Conservation (phyloP, 805 yeast genomes). For the Pichia nakasei region DNA sequence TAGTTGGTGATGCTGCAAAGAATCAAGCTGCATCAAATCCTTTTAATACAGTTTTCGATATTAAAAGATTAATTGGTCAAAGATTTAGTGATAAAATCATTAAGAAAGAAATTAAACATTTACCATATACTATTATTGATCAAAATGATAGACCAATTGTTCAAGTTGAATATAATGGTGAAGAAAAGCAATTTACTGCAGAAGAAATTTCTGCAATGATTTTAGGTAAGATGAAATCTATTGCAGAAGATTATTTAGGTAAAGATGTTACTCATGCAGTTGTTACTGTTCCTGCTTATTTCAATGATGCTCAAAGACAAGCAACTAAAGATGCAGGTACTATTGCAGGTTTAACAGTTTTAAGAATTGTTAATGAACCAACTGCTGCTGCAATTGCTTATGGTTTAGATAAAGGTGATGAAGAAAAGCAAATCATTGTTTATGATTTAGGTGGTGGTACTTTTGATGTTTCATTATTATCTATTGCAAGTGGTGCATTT, state of each 20-base stretch:
- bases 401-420: slow-evolving; percentile 77
- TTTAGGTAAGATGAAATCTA: slow-evolving; percentile 81
- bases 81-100: slow-evolving; percentile 75
- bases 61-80: slow-evolving; percentile 89
- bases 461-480: slow-evolving; percentile 80
- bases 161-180: slow-evolving; percentile 83
- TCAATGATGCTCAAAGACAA: slow-evolving; percentile 90
- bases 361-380: slow-evolving; percentile 88
- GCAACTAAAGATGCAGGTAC: slow-evolving; percentile 92
- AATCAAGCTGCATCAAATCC: slow-evolving; percentile 98
- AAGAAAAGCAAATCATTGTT: slow-evolving; percentile 83
- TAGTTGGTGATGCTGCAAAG: slow-evolving; percentile 97
- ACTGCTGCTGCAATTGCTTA: slow-evolving; percentile 98
- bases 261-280: slow-evolving; percentile 80
- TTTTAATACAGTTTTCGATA: slow-evolving; percentile 85
- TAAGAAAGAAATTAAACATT: slow-evolving; percentile 71
- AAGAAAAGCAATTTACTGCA: slow-evolving; percentile 78
- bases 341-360: slow-evolving; percentile 81
- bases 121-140: slow-evolving; percentile 76
- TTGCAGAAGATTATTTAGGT: slow-evolving; percentile 88
- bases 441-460: slow-evolving; percentile 98
- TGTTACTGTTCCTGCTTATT: slow-evolving; percentile 89
- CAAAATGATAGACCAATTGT: slow-evolving; percentile 81
- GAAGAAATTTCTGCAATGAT: slow-evolving; percentile 95
- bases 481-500: slow-evolving; percentile 86